These are phyloP conservation scores for Phaseolus lunatus DNA, from an alignment of 306 rosid genomes.

Conservation along the genomic window DNA sequence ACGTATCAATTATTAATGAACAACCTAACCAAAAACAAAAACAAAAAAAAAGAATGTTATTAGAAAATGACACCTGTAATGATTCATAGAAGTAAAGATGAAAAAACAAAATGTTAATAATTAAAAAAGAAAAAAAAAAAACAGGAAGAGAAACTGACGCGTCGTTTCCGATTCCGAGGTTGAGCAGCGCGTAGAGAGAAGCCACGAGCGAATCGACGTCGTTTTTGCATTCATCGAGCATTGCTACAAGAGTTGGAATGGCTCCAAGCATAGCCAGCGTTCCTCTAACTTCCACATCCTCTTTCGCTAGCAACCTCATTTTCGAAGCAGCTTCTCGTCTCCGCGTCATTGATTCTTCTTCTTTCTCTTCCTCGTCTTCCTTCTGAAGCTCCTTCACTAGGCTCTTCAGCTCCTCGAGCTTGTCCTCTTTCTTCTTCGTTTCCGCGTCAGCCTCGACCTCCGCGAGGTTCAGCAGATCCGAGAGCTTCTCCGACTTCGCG, in stretches of 20 bases:
- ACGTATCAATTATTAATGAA: conserved; percentile 35
- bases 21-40: background rate
- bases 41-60: background rate
- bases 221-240: conserved; percentile 74
- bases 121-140: background rate
- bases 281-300: conserved; percentile 69
- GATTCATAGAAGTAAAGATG: background rate
- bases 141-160: conserved; percentile 57
- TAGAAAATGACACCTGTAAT: background rate
- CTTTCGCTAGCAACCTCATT: conserved; percentile 79
- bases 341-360: conserved; percentile 45
- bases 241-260: conserved; percentile 85
- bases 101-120: background rate
- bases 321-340: conserved; percentile 65
- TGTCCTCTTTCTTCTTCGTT: conserved; percentile 70
- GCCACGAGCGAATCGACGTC: conserved; percentile 71
- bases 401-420: conserved; percentile 65
- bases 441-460: conserved; percentile 58
- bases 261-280: conserved; percentile 91
- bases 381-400: conserved; percentile 66
- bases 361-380: background rate
- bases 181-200: conserved; percentile 90
- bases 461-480: conserved; percentile 79
- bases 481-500: conserved; percentile 75
- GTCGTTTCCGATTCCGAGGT: conserved; percentile 93